Conservation (phyloP, 2,329 filamentous ascomycete genomes). For the Sarocladium oryzae region DNA sequence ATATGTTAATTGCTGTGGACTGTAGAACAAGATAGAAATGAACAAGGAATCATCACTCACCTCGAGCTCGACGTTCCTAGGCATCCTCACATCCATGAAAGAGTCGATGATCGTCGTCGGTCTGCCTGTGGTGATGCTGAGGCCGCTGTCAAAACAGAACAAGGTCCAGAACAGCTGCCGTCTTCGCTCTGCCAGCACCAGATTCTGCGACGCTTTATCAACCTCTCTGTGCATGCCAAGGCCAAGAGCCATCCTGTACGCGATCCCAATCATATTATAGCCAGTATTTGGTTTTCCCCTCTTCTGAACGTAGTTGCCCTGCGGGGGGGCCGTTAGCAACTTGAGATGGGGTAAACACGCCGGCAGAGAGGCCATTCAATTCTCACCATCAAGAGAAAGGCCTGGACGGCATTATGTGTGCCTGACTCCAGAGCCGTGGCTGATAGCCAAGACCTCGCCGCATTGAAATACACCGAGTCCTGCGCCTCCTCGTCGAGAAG, state of each 20-base stretch:
- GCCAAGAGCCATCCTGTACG: conserved; percentile 41
- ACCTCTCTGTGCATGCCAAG: conserved; percentile 41
- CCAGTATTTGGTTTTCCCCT: conserved; percentile 43
- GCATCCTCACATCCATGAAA: conserved; percentile 31
- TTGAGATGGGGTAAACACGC: too few relatives aligned
- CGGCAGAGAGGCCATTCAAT: conserved; percentile 24
- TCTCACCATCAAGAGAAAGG: conserved; percentile 27
- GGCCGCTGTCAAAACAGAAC: conserved; percentile 36
- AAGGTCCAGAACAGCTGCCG: conserved; percentile 27
- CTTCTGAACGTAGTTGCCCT: conserved; percentile 31
- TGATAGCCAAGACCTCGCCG: conserved; percentile 24
- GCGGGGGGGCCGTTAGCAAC: too few relatives aligned
- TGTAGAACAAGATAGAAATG: too few relatives aligned
- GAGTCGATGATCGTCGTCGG: conserved; percentile 30
- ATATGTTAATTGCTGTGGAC: background rate
- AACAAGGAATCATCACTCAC: conserved; percentile 15
- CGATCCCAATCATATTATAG: conserved; percentile 42
- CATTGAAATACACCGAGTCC: conserved; percentile 16
- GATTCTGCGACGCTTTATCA: conserved; percentile 21
- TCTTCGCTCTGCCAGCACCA: conserved; percentile 22
- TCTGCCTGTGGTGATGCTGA: conserved; percentile 37
- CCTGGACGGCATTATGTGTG: conserved; percentile 34
- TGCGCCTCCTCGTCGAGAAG: conserved; percentile 14
- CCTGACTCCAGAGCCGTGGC: conserved; percentile 35
- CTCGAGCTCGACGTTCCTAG: conserved; percentile 34